Evolutionary conservation across 2,329 filamentous ascomycete genomes (phyloP), one percentile per base, ranked within the genome.

Genomic region (Alternaria consortialis): DNA sequence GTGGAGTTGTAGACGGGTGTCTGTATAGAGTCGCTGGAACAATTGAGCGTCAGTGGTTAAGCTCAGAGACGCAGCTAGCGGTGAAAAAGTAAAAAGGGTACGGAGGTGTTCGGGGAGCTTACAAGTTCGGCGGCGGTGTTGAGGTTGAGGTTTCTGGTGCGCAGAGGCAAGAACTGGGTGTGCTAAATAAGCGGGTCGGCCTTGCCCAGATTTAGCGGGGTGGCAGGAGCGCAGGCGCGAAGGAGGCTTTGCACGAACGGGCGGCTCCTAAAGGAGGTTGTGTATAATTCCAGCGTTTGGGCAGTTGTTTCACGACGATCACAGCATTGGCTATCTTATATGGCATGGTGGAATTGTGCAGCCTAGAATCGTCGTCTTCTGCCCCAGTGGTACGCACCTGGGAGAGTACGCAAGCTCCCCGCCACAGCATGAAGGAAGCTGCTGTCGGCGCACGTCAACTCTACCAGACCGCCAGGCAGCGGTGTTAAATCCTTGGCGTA

Each of bases 181-280:
- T 73, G 76, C 75, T 77, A 79, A 79, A 79, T 79, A 79, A 78
- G 77, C 77, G 76, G 80, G 73, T 68, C 74, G 69, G 69, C 72
- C 76, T 78, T 77, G 74, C 75, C 75, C 71, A 75, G 73, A 69
- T 75, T 74, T 76, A 72, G 75, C 70, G 74, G 74, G 71, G 74
- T 70, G 70, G 73, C 70, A 73, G 69, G 68, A 67, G 69, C 70
- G 69, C 72, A 74, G 72, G 68, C 66, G 66, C 63, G 47, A 63
- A 63, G 64, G 62, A 55, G 66, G 62, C 64, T 69, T 69, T 72
- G 71, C 69, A 68, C 68, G 54, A 66, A 65, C 61, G 53, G 67
- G 54, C 60, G 58, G 64, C 55, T 63, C 51, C 60, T 52, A 59
- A 60, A 60, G 46, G 57, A 53, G 59, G 53, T 50, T 47, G 48